Conservation (phyloP, 1,284 basidiomycete genomes). For the Cryptococcus sp. region DNA sequence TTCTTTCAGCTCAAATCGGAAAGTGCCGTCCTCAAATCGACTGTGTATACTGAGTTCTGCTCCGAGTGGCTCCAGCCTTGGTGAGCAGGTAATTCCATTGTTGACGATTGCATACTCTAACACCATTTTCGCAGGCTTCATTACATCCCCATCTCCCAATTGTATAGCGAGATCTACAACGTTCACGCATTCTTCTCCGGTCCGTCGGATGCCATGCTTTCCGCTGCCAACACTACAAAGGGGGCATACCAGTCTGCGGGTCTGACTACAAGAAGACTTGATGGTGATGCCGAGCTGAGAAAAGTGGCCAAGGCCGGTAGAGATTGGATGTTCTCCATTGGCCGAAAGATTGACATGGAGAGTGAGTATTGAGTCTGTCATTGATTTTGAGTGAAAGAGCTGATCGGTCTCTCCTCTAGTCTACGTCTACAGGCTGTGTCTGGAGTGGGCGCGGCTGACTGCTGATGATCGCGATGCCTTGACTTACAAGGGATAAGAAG, state of each 20-base stretch:
- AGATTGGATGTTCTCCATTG: conserved; percentile 82
- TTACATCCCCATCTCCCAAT: conserved; percentile 82
- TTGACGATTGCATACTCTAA: neutral
- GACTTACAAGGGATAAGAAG: conserved; percentile 46
- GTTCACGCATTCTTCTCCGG: conserved; percentile 88
- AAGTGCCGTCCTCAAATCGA: conserved; percentile 84
- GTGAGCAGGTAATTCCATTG: conserved; percentile 21
- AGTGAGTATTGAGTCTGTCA: conserved; percentile 57
- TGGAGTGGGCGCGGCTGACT: conserved; percentile 84
- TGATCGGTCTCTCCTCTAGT: conserved; percentile 21
- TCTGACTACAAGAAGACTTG: conserved; percentile 54
- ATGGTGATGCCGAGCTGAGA: conserved; percentile 72
- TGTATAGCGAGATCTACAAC: conserved; percentile 88
- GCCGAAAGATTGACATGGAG: conserved; percentile 84
- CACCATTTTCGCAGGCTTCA: conserved; percentile 65
- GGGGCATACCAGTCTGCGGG: conserved; percentile 46
- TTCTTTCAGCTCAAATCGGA: conserved; percentile 56
- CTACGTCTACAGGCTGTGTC: conserved; percentile 79
- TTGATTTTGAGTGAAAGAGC: conserved; percentile 57
- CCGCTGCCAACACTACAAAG: conserved; percentile 56
- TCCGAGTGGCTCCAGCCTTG: conserved; percentile 61
- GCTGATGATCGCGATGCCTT: conserved; percentile 77
- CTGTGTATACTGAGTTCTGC: conserved; percentile 86
- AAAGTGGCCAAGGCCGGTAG: conserved; percentile 84
- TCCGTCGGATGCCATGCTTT: conserved; percentile 63